Conservation (phyloP, 306 rosid species). For the Hippophae tibetana region DNA sequence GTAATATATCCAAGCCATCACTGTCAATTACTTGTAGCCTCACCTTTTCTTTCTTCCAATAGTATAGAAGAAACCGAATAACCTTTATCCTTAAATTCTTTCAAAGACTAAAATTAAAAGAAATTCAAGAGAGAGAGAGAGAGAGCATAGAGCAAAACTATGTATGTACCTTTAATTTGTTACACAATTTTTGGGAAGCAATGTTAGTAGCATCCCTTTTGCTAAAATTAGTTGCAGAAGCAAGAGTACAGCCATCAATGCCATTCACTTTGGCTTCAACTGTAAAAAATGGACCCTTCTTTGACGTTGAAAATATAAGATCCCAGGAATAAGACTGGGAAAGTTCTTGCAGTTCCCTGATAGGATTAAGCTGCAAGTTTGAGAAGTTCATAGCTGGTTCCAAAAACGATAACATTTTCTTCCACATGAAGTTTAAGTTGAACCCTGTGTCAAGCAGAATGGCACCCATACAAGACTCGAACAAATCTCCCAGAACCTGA, state of each 20-base stretch:
- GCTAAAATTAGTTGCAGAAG: conserved; percentile 32
- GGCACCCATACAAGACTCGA: conserved; percentile 89
- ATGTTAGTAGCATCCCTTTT: conserved; percentile 47
- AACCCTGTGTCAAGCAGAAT: conserved; percentile 87
- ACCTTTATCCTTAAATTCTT: too few relatives aligned
- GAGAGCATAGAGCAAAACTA: background rate
- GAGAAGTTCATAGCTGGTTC: conserved; percentile 66
- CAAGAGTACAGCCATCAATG: conserved; percentile 28
- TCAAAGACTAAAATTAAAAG: background rate
- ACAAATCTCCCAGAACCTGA: conserved; percentile 87
- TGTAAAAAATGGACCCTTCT: conserved; percentile 29
- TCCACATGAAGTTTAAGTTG: conserved; percentile 58
- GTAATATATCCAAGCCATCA: too few relatives aligned
- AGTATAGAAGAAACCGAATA: too few relatives aligned
- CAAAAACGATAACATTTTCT: conserved; percentile 63
- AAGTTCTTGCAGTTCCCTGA: conserved; percentile 73
- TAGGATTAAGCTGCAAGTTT: conserved; percentile 62
- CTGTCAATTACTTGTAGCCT: too few relatives aligned
- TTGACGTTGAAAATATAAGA: conserved; percentile 14
- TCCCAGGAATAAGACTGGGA: conserved; percentile 49
- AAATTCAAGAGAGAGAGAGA: background rate
- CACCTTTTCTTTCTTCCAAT: too few relatives aligned
- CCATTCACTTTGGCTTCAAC: conserved; percentile 46
- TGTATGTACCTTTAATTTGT: conserved; percentile 45
- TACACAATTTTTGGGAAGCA: conserved; percentile 41